Percentiles rank a stretch among this genome's conserved stretches.
phyloP scores from a whole-genome alignment of 805 yeast species.

The Candida takata region DNA sequence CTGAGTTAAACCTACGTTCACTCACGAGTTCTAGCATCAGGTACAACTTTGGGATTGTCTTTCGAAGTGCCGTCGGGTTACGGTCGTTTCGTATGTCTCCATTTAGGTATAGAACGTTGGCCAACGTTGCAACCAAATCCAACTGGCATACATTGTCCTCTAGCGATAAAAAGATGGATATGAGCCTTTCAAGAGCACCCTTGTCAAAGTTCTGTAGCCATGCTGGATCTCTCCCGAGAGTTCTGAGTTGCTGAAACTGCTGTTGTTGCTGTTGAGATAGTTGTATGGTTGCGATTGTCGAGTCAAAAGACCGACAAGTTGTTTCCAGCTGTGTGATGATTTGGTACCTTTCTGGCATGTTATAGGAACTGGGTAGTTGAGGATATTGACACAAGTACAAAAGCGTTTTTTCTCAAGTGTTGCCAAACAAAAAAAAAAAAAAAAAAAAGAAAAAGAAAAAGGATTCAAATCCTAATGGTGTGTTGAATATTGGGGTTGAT shows the following conservation, averaged over 20 bases:
- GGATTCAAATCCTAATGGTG: too few species aligned
- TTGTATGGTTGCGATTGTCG: background rate
- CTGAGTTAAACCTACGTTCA: conserved; percentile 22
- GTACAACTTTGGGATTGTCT: conserved; percentile 11
- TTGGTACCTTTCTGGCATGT: conserved; percentile 1
- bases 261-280: too few species aligned
- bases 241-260: conserved; percentile 9
- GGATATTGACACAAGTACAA: too few species aligned
- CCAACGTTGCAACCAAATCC: conserved; percentile 16
- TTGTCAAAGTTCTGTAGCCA: conserved; percentile 13
- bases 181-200: conserved; percentile 5
- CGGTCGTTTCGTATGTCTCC: conserved; percentile 9
- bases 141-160: conserved; percentile 12
- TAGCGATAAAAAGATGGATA: conserved; percentile 7
- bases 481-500: too few species aligned
- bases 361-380: too few species aligned
- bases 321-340: conserved; percentile 1
- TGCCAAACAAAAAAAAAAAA: too few species aligned
- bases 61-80: background rate
- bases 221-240: conserved; percentile 9
- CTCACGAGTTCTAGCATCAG: conserved; percentile 17
- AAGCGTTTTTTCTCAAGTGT: too few species aligned
- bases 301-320: background rate
- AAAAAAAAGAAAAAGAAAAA: too few species aligned
- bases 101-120: conserved; percentile 19